phyloP scores from a whole-genome alignment of 768 basidiomycete species.

The Boletus tylopilopsis region DNA sequence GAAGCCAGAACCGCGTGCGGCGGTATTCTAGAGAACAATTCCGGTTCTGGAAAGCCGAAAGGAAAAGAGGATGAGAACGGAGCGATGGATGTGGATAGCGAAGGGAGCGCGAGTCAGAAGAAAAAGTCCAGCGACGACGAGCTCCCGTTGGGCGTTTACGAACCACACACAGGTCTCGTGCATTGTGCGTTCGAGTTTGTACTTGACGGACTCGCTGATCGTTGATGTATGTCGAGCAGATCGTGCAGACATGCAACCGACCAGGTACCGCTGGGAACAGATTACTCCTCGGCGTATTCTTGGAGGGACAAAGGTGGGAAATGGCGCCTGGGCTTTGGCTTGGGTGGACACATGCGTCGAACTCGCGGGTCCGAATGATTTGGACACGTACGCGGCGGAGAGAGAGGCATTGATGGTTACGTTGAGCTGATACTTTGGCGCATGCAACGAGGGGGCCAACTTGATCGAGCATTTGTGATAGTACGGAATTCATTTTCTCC shows the following conservation, averaged over 20 bases:
- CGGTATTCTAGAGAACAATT: conserved; percentile 39
- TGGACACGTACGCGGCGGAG: conserved; percentile 19
- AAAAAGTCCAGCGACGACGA: conserved; percentile 27
- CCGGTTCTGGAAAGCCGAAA: conserved; percentile 29
- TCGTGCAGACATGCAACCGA: conserved; percentile 76
- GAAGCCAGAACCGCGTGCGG: conserved; percentile 52
- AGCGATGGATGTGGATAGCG: conserved; percentile 28
- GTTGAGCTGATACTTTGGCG: conserved; percentile 3
- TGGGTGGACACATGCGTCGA: conserved; percentile 63
- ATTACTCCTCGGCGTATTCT: conserved; percentile 51
- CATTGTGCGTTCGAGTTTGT: conserved; percentile 52
- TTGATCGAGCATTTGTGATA: not conserved
- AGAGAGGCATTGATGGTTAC: conserved; percentile 18
- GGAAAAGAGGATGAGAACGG: conserved; percentile 29
- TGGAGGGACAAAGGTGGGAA: conserved; percentile 72
- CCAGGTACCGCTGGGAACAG: conserved; percentile 55
- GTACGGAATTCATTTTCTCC: not conserved
- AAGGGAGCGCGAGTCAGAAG: conserved; percentile 26
- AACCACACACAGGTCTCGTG: conserved; percentile 74
- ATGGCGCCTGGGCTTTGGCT: conserved; percentile 76
- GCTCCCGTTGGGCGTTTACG: conserved; percentile 69
- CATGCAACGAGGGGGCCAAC: not conserved
- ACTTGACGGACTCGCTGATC: conserved; percentile 1
- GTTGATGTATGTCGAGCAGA: conserved; percentile 40
- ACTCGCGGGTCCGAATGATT: conserved; percentile 19